A percentile compares a stretch with the other conserved stretches of the same genome.
Conservation (phyloP, 768 basidiomycete species). For the Leccinum barrowsii region DNA sequence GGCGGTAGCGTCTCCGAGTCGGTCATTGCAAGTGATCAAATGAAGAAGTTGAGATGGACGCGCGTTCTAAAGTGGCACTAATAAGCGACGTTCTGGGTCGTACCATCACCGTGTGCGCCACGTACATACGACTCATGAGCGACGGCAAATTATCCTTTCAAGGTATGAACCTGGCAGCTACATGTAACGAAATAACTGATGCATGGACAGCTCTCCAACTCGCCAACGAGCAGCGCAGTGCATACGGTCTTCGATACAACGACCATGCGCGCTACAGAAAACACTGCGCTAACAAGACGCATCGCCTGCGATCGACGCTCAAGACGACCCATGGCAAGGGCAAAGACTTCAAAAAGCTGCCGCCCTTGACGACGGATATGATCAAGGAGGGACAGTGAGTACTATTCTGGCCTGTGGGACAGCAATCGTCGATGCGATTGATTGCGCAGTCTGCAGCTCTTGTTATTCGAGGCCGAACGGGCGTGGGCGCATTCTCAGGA, state of each 20-base stretch:
- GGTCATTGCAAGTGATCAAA: conserved; percentile 37
- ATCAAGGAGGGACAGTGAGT: conserved; percentile 84
- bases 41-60: conserved; percentile 13
- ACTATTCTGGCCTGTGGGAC: not conserved
- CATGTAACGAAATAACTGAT: not conserved
- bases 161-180: conserved; percentile 31
- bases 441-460: conserved; percentile 63
- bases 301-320: conserved; percentile 78
- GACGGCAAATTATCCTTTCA: conserved; percentile 35
- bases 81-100: conserved; percentile 9
- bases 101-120: conserved; percentile 2
- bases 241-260: conserved; percentile 88
- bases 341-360: conserved; percentile 83
- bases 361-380: conserved; percentile 60
- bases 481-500: conserved; percentile 91
- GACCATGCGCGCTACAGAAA: conserved; percentile 90
- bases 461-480: conserved; percentile 88
- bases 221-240: conserved; percentile 83
- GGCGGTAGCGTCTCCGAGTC: conserved; percentile 60
- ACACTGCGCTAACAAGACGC: conserved; percentile 88
- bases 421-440: conserved; percentile 9
- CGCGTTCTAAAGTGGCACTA: conserved; percentile 16
- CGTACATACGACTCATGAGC: conserved; percentile 16
- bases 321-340: conserved; percentile 88
- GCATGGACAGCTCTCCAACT: conserved; percentile 67